Percentiles rank a stretch among this genome's conserved stretches.
phyloP scores from a whole-genome alignment of 2,329 filamentous ascomycete species.

The Cercospora janseana region DNA sequence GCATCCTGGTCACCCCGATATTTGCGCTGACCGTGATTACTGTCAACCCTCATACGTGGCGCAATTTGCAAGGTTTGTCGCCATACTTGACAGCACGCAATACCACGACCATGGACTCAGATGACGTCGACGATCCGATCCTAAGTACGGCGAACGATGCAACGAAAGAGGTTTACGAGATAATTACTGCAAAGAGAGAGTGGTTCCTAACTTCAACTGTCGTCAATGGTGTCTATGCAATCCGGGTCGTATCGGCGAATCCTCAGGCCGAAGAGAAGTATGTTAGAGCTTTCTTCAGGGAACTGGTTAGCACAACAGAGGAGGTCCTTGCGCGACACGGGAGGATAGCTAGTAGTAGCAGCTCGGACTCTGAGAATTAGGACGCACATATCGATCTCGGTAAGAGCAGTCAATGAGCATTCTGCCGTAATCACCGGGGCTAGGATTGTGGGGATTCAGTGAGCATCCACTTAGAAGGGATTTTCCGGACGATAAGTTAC shows the following conservation, averaged over 20 bases:
- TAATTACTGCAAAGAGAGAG: slow-evolving; percentile 69
- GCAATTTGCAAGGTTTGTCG: slow-evolving; percentile 36
- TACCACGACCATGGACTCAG: too few relatives aligned
- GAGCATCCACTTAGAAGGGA: too few relatives aligned
- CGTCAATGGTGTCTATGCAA: slow-evolving; percentile 70
- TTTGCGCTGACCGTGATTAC: slow-evolving; percentile 80
- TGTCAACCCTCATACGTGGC: slow-evolving; percentile 49
- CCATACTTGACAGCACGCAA: too few relatives aligned
- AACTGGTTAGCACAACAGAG: slow-evolving; percentile 65
- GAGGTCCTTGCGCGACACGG: slow-evolving; percentile 46
- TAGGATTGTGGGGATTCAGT: too few relatives aligned
- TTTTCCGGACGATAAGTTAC: too few relatives aligned
- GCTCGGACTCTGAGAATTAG: too few relatives aligned
- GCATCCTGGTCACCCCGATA: slow-evolving; percentile 67
- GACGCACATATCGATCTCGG: too few relatives aligned
- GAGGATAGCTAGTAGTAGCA: too few relatives aligned
- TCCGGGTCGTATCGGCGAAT: slow-evolving; percentile 76
- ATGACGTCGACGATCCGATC: slow-evolving; percentile 40
- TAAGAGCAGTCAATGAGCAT: too few relatives aligned
- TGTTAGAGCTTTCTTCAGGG: slow-evolving; percentile 69
- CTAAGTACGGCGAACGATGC: slow-evolving; percentile 61
- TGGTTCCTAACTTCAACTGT: slow-evolving; percentile 81
- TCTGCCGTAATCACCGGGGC: too few relatives aligned
- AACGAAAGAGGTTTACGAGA: slow-evolving; percentile 73
- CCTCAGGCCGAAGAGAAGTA: slow-evolving; percentile 68